These are phyloP conservation scores for Penicillium egyptiacum DNA, from an alignment of 495 filamentous ascomycete species.

Conservation along the genomic window DNA sequence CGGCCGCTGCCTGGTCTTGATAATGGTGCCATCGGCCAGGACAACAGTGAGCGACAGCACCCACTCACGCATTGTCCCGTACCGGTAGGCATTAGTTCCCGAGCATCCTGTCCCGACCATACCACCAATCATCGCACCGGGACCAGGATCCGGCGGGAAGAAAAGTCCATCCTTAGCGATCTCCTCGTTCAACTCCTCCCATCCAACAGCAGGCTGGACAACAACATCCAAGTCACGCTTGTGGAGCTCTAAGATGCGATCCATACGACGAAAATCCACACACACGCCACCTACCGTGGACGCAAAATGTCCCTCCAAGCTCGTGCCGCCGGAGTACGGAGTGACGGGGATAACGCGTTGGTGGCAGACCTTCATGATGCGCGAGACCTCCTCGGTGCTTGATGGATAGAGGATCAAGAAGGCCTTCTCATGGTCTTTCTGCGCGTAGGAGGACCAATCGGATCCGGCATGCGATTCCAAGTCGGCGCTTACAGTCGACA, in stretches of 20 bases:
- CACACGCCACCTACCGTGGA: constrained; percentile 62
- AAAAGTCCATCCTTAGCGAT: constrained; percentile 57
- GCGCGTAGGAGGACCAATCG: constrained; percentile 83
- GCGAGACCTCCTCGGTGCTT: constrained; percentile 56
- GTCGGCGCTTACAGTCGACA: constrained; percentile 71
- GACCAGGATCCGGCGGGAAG: constrained; percentile 67
- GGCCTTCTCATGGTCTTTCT: constrained; percentile 45
- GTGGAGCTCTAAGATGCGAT: constrained; percentile 57
- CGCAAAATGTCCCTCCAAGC: constrained; percentile 63
- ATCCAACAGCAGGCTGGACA: constrained; percentile 66
- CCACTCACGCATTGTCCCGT: constrained; percentile 71
- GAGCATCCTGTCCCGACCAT: constrained; percentile 69
- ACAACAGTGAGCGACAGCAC: constrained; percentile 64
- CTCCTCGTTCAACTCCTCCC: constrained; percentile 61
- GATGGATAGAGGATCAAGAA: constrained; percentile 53
- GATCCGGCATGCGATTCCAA: constrained; percentile 73
- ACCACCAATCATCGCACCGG: constrained; percentile 66
- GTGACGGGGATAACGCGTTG: constrained; percentile 61
- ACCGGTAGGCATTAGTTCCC: constrained; percentile 67
- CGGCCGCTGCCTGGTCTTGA: constrained; percentile 65
- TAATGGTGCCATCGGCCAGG: constrained; percentile 63
- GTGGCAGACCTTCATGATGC: constrained; percentile 65
- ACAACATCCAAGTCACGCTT: constrained; percentile 62
- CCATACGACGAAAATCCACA: constrained; percentile 65
- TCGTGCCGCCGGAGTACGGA: constrained; percentile 63